Conservation (phyloP, 2,329 filamentous ascomycete species). For the Microsporum ferrugineum region DNA sequence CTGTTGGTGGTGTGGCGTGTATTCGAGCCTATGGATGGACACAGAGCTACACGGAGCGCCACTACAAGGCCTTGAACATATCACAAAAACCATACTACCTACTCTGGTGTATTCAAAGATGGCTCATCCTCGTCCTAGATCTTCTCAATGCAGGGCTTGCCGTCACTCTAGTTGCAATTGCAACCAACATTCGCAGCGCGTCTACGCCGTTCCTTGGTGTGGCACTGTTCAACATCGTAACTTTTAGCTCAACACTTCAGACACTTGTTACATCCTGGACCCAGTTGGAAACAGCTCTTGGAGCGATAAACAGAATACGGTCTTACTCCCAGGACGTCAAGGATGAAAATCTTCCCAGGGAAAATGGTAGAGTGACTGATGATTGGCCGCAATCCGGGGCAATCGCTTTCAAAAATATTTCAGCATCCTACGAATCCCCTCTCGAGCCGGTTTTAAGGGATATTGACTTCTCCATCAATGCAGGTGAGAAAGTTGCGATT, state of each 20-base stretch:
- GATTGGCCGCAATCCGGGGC: conserved; percentile 14
- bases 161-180: not conserved
- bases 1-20: not conserved
- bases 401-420: not conserved
- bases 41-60: not conserved
- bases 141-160: conserved; percentile 1
- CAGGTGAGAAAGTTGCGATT: conserved; percentile 13
- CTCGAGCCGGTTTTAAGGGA: conserved; percentile 4
- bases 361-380: conserved; percentile 13
- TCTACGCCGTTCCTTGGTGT: not conserved
- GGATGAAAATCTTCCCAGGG: conserved; percentile 6
- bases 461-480: conserved; percentile 8
- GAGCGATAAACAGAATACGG: conserved; percentile 1
- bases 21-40: not conserved
- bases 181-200: not conserved
- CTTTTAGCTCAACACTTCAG: not conserved
- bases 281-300: not conserved
- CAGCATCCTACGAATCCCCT: not conserved
- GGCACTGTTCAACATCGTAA: not conserved
- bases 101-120: conserved; percentile 3
- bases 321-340: not conserved
- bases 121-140: conserved; percentile 1
- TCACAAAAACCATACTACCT: conserved; percentile 5
- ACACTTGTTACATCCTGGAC: not conserved
- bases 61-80: not conserved